A percentile compares a stretch with the other conserved stretches of the same genome.
Evolutionary conservation across 1,139 yeast genomes (phyloP).

Genomic region (Debaryomyces fabryi): DNA sequence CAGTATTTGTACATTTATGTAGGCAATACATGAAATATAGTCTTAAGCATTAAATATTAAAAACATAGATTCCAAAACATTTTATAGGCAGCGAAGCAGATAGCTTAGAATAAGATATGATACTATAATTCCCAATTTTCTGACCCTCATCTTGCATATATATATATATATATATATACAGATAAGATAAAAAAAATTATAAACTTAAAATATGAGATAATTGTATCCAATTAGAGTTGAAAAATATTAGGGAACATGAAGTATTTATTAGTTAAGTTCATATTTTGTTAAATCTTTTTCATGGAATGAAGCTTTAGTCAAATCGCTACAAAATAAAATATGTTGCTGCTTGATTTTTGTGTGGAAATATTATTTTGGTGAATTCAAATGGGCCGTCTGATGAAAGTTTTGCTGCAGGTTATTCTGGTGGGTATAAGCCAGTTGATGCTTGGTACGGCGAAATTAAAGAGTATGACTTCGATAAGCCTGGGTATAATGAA

Average conservation of each 20-base stretch:
- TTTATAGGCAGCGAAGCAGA: too few relatives aligned
- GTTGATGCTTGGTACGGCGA: constrained; percentile 72
- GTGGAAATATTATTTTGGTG: constrained; percentile 54
- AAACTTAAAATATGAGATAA: not conserved
- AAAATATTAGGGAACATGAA: not conserved
- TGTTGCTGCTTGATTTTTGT: constrained; percentile 45
- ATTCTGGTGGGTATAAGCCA: constrained; percentile 47
- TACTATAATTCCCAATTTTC: too few relatives aligned
- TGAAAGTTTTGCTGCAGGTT: constrained; percentile 62
- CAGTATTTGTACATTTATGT: too few relatives aligned
- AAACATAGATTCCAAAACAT: too few relatives aligned
- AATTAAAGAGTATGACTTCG: constrained; percentile 51
- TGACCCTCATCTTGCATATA: too few relatives aligned
- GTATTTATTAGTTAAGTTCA: not conserved
- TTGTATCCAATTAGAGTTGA: not conserved
- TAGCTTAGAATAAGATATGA: too few relatives aligned
- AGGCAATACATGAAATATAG: too few relatives aligned
- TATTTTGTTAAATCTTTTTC: constrained; percentile 20
- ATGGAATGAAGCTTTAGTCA: constrained; percentile 53
- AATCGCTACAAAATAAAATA: constrained; percentile 48
- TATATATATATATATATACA: not conserved
- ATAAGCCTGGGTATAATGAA: constrained; percentile 45
- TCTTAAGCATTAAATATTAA: too few relatives aligned
- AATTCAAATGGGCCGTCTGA: constrained; percentile 60
- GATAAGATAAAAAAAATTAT: not conserved